Percentiles rank a stretch among this genome's conserved stretches.
phyloP scores from a whole-genome alignment of 257 asterid genomes.

The Hygrophila difformis region DNA sequence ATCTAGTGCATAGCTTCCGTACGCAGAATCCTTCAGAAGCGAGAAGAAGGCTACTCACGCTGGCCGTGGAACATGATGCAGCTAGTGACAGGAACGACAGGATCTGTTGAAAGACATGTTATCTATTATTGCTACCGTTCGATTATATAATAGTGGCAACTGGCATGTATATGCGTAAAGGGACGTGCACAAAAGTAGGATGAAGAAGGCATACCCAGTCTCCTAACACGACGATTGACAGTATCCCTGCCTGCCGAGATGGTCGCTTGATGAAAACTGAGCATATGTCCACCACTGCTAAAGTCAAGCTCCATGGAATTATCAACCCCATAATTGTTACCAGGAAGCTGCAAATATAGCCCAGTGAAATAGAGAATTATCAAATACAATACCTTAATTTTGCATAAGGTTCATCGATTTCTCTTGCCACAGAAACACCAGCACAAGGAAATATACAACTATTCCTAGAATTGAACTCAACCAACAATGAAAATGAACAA shows the following conservation, averaged over 20 bases:
- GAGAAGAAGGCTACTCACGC: constrained; percentile 58
- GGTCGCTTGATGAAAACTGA: constrained; percentile 59
- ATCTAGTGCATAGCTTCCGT: constrained; percentile 52
- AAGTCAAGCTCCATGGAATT: constrained; percentile 87
- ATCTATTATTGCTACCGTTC: not conserved
- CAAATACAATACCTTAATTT: not conserved
- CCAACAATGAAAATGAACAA: too few species aligned
- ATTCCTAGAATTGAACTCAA: too few species aligned
- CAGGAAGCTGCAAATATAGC: constrained; percentile 54
- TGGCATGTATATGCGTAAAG: too few species aligned
- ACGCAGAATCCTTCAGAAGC: constrained; percentile 47
- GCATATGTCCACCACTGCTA: constrained; percentile 70
- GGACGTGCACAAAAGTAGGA: not conserved
- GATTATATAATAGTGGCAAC: not conserved
- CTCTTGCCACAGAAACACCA: not conserved
- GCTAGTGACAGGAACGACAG: constrained; percentile 69
- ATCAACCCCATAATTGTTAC: constrained; percentile 83
- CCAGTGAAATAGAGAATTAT: not conserved
- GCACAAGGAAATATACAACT: not conserved
- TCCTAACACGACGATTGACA: constrained; percentile 56
- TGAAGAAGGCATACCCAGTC: constrained; percentile 55
- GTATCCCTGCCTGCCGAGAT: constrained; percentile 44
- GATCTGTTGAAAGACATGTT: constrained; percentile 27
- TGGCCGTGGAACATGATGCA: constrained; percentile 78
- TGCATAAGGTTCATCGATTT: not conserved